Base-by-base conservation (phyloP, 371 early-diverging fungal genomes). In the Basidiobolus heterosporus region DNA sequence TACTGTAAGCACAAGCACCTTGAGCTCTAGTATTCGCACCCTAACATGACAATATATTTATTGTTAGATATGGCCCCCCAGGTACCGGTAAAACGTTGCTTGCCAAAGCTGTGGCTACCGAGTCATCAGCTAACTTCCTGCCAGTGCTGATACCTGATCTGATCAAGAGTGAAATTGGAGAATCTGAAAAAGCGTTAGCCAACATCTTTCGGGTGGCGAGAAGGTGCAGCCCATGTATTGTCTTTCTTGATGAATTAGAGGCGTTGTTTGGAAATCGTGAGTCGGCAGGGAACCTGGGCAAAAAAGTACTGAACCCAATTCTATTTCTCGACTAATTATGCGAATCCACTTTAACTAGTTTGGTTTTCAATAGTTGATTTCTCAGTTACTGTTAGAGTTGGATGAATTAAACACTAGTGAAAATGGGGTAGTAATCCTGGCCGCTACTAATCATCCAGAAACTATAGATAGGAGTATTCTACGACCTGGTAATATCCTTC, bases 181-280 rank as follows among this genome's bases (percentile, higher is more conserved):
- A 92, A 57, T 86, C 87, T 1, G 92, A 93, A 59, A 91, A 93
- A 61, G 82, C 90, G 0, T 80, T 91, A 2, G 75, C 88, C 0
- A 66, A 71, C 1, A 74, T 91, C 3, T 99, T 99, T 59, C 76
- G 85, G 48, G 76, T 74, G 0, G 98, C 98, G 2, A 67, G 79
- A 44, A 82, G 90, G 47, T 85, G 85, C 19, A 72, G 80, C 45
- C 98, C 98, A 0, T 85, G 93, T 49, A 90, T 99, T 15, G 74
- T 99, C 14, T 98, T 99, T 63, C 80, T 99, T 48, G 99, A 99
- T 68, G 99, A 99, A 62, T 66, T 99, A 35, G 99, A 99, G 53
- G 84, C 91, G 1, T 64, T 95, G 7, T 94, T 82, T 58, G 62
- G 72, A 8, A 56, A 65, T 8, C 55, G 75, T 39, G 78, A 77